phyloP scores from a whole-genome alignment of 1,139 yeast species.

The Pichia sp. region DNA sequence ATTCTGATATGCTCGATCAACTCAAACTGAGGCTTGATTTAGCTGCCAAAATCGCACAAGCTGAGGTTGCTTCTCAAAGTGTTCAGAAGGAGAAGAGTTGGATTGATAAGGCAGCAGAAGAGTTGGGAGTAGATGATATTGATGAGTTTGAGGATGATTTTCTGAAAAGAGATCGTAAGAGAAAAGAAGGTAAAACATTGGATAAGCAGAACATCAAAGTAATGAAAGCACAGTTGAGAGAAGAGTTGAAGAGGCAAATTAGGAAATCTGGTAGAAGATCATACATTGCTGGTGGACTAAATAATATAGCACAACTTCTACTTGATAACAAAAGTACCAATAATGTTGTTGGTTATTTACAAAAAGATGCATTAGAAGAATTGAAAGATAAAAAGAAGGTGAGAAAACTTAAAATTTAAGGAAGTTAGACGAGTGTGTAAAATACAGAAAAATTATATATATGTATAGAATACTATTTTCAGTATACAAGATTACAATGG shows the following conservation, averaged over 20 bases:
- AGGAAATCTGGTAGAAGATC: constrained; percentile 64
- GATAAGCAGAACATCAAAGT: constrained; percentile 42
- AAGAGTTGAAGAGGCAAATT: constrained; percentile 50
- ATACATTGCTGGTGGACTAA: constrained; percentile 79
- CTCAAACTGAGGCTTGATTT: constrained; percentile 60
- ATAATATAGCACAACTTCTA: constrained; percentile 78
- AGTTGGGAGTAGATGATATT: constrained; percentile 71
- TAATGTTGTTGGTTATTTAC: constrained; percentile 59
- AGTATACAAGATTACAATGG: background rate
- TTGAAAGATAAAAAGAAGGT: constrained; percentile 34
- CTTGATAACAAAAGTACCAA: constrained; percentile 52
- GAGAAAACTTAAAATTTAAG: constrained; percentile 23
- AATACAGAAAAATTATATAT: constrained; percentile 1
- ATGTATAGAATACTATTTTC: background rate
- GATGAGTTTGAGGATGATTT: constrained; percentile 65
- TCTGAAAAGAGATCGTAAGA: constrained; percentile 53
- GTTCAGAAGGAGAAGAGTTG: constrained; percentile 64
- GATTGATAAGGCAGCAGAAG: constrained; percentile 89
- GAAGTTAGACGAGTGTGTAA: constrained; percentile 13
- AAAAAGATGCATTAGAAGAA: constrained; percentile 63
- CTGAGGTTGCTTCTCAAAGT: constrained; percentile 35
- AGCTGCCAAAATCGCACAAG: constrained; percentile 70
- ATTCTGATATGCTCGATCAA: constrained; percentile 63
- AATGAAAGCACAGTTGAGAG: constrained; percentile 50
- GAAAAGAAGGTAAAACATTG: constrained; percentile 50